A percentile compares a stretch with the other conserved stretches of the same genome.
These are phyloP conservation scores for Penicilliopsis zonata DNA, from an alignment of 495 filamentous ascomycete genomes.

Conservation along the genomic window DNA sequence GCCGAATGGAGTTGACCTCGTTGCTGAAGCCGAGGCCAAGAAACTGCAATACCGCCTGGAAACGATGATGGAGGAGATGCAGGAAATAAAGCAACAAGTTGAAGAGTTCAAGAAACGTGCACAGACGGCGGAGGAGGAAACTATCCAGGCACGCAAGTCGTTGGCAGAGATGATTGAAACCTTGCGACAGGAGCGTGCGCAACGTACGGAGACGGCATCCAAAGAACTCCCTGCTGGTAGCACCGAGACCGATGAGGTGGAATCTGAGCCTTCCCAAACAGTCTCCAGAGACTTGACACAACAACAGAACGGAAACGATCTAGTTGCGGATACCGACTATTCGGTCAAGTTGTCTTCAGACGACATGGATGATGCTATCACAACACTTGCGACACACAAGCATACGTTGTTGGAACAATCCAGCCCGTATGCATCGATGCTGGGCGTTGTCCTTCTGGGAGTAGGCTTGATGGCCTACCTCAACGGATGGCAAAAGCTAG, in stretches of 20 bases:
- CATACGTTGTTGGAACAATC: slow-evolving; percentile 44
- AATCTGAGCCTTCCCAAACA: slow-evolving; percentile 1
- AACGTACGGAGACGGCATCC: slow-evolving; percentile 5
- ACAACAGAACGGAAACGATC: slow-evolving; percentile 7
- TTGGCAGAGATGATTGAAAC: slow-evolving; percentile 83
- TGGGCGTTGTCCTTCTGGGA: slow-evolving; percentile 81
- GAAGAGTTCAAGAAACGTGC: slow-evolving; percentile 65
- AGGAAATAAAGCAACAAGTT: slow-evolving; percentile 67
- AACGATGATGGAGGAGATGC: slow-evolving; percentile 70
- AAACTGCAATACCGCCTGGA: slow-evolving; percentile 64
- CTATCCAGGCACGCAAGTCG: slow-evolving; percentile 51
- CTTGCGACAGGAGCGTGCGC: slow-evolving; percentile 53
- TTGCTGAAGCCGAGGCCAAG: slow-evolving; percentile 18
- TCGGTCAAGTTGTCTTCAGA: slow-evolving; percentile 12
- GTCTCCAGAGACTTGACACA: too few species aligned
- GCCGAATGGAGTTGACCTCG: slow-evolving; percentile 16
- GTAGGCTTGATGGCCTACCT: slow-evolving; percentile 90
- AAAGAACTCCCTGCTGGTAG: slow-evolving; percentile 2
- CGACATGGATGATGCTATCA: slow-evolving; percentile 26
- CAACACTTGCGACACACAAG: slow-evolving; percentile 26
- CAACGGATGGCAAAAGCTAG: slow-evolving; percentile 72
- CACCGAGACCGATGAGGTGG: slow-evolving; percentile 3
- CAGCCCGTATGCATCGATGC: slow-evolving; percentile 74
- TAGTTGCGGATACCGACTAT: slow-evolving; percentile 8
- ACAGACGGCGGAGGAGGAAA: slow-evolving; percentile 67